These are phyloP conservation scores for Acorus gramineus DNA, from an alignment of 106 monocot genomes.

Conservation along the genomic window DNA sequence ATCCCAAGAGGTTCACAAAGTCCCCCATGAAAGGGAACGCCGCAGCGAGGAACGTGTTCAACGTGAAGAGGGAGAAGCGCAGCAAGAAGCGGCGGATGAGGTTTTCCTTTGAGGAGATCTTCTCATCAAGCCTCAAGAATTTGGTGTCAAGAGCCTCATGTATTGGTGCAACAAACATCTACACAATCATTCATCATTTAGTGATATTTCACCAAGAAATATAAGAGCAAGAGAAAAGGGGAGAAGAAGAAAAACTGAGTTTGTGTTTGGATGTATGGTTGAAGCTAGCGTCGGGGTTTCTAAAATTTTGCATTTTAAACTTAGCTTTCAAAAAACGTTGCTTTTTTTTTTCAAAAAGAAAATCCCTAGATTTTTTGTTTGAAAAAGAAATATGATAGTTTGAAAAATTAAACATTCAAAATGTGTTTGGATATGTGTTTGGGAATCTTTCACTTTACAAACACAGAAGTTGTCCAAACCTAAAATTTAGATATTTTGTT, in stretches of 20 bases:
- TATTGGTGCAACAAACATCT: constrained; percentile 53
- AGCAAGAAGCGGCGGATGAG: constrained; percentile 18
- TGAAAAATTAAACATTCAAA: too few relatives aligned
- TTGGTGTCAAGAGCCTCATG: constrained; percentile 63
- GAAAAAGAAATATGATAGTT: too few relatives aligned
- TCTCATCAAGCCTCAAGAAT: constrained; percentile 30
- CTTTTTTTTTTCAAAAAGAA: too few relatives aligned
- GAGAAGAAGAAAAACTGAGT: background rate
- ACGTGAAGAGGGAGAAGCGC: constrained; percentile 20
- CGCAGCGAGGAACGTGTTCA: constrained; percentile 35
- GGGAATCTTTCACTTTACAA: too few relatives aligned
- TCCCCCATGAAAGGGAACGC: constrained; percentile 62
- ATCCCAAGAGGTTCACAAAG: constrained; percentile 51
- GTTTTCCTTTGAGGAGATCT: constrained; percentile 31
- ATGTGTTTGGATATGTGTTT: too few relatives aligned
- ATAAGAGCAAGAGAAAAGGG: background rate
- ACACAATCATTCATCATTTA: background rate
- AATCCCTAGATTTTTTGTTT: too few relatives aligned
- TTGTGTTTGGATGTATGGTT: too few relatives aligned
- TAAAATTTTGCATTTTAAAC: too few relatives aligned
- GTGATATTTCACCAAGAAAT: constrained; percentile 2
- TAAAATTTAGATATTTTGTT: too few relatives aligned
- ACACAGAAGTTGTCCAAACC: too few relatives aligned
- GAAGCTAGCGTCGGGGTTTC: too few relatives aligned
- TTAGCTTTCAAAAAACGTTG: too few relatives aligned